Evolutionary conservation across 805 yeast genomes (phyloP), one percentile per base, ranked within the genome.

Genomic region (Nadsonia fulvescens): DNA sequence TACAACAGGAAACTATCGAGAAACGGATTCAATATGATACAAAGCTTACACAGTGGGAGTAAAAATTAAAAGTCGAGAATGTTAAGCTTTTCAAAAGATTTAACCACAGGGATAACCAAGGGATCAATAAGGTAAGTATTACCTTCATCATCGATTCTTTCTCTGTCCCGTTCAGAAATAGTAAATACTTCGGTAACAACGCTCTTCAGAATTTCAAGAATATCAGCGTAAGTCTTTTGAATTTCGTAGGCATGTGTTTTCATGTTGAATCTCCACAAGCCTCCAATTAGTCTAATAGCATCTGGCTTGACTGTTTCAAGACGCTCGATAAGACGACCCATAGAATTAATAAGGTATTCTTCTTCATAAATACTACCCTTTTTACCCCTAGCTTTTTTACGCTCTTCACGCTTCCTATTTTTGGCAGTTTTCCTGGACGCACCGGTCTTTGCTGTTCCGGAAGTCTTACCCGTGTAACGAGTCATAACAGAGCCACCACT

Each of bases 321-420:
- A 39, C 98, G 66, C 29, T 81, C 95, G 17, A 81, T 51, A 46
- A 89, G 61, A 45, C 99, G 69, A 4, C 93, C 89, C 32, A 79
- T 70, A 3, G 95, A 83, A 38, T 67, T 69, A 24, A 89, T 72
- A 30, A 89, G 63, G 48, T 89, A 89, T 47, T 89, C 96, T 47
- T 89, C 98, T 49, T 89, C 99, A 43, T 89, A 89, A 12, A 89
- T 76, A 5, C 95, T 86, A 24, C 96, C 96, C 55, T 89, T 89
- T 58, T 91, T 81, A 33, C 99, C 99, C 40, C 93, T 69, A 2
- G 98, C 99, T 33, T 70, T 66, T 55, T 89, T 89, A 42, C 98
- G 68, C 46, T 86, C 98, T 51, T 86, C 95, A 37, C 98, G 68
- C 47, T 93, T 77, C 37, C 72, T 68, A 50, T 89, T 89, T 54